Conservation (phyloP, 2,329 filamentous ascomycete genomes). For the Magnaporthiopsis poae region DNA sequence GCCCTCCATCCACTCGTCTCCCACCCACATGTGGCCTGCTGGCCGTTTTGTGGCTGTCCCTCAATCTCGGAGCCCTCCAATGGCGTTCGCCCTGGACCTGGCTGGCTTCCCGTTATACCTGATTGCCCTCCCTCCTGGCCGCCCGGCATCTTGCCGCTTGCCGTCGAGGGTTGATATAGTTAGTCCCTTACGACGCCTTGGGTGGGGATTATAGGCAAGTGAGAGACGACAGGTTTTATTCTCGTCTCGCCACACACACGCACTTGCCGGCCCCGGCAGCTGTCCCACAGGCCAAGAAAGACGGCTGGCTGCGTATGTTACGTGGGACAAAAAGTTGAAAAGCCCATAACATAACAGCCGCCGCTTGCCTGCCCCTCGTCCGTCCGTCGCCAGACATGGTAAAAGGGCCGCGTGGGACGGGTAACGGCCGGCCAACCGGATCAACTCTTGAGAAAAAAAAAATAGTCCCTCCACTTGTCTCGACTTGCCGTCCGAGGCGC, state of each 20-base stretch:
- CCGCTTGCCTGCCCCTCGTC: neutral
- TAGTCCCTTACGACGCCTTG: neutral
- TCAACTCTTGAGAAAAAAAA: neutral
- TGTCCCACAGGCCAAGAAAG: no score
- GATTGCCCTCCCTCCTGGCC: neutral
- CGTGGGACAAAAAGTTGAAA: neutral
- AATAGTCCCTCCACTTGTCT: neutral
- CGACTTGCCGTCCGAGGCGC: neutral
- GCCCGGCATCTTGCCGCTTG: neutral
- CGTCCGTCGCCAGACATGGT: no score
- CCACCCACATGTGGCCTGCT: neutral
- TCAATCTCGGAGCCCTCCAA: slow-evolving; percentile 6
- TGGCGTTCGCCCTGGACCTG: neutral
- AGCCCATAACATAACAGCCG: neutral
- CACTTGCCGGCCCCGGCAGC: no score
- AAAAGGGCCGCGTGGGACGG: neutral
- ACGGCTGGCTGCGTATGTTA: neutral
- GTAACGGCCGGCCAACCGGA: slow-evolving; percentile 5
- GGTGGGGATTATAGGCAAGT: neutral
- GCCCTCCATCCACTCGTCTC: neutral
- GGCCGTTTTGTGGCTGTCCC: neutral
- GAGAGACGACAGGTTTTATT: no score
- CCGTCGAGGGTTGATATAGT: neutral
- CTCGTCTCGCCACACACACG: no score
- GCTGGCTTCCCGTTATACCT: neutral